Conservation (phyloP, 805 yeast species). For the Saccharomycopsis oosterbeekiorum region DNA sequence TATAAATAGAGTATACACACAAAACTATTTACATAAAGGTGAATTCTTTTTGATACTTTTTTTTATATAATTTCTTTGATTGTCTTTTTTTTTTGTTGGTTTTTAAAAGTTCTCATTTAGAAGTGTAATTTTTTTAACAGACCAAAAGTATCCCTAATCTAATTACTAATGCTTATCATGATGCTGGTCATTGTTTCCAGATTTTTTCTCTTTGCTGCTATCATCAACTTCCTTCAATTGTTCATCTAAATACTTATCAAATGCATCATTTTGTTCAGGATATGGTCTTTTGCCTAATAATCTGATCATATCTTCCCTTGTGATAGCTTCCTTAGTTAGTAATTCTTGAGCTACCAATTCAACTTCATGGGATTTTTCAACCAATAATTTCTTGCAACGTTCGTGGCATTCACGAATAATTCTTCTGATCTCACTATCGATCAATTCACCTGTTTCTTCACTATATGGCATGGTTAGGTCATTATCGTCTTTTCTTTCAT, state of each 20-base stretch:
- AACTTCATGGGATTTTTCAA: constrained; percentile 63
- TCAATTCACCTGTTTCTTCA: constrained; percentile 70
- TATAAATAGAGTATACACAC: background rate
- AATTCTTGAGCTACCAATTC: constrained; percentile 82
- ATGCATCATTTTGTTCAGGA: constrained; percentile 84
- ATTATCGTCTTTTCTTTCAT: constrained; percentile 56
- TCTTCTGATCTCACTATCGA: constrained; percentile 76
- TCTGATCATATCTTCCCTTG: constrained; percentile 89
- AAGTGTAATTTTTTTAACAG: background rate
- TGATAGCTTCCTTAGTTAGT: constrained; percentile 76
- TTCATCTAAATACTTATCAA: constrained; percentile 58
- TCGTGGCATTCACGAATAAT: constrained; percentile 68
- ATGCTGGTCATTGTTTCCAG: background rate
- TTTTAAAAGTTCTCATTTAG: background rate
- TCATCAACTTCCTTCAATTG: constrained; percentile 10
- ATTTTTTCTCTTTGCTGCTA: background rate
- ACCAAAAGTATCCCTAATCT: background rate
- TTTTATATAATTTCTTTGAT: background rate
- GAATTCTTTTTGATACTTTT: background rate
- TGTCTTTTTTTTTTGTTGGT: no score
- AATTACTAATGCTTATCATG: background rate
- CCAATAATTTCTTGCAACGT: constrained; percentile 58
- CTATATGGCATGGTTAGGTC: constrained; percentile 79
- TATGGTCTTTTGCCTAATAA: constrained; percentile 87
- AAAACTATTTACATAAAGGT: background rate